Evolutionary conservation across 1,284 basidiomycete species (phyloP), one percentile per base, ranked within the genome.

Genomic region (Ustilago sp.): DNA sequence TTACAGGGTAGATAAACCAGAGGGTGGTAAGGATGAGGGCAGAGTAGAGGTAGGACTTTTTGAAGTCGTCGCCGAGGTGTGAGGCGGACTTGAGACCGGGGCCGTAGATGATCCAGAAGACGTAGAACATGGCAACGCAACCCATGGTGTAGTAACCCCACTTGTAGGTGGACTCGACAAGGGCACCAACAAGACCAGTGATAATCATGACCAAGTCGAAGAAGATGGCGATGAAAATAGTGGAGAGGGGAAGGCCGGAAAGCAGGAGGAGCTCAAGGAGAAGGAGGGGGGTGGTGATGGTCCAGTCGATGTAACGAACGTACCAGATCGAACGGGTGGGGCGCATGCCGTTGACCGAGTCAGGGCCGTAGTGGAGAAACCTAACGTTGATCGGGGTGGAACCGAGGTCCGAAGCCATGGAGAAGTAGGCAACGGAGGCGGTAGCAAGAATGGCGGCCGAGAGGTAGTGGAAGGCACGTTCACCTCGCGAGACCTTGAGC

Each of bases 351-450:
- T 73, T 66, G 39, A 59, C 53, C 45, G 56, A n/a, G n/a, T 59
- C 32, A 17, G 55, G 50, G 59, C 76, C 77, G 68, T 72, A 72
- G 68, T 88, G 85, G 47, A 80, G 71, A 81, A 89, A 91, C 80
- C 90, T 89, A 63, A 89, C 88, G 3, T 55, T 63, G 69, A 90
- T 83, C 45, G 89, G 87, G 4, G 90, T 89, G 54, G 86, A 87
- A 34, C 91, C 91, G 59, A 91, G 88, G 83, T 91, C 88, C 12
- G 90, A 90, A 0, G 91, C 91, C 89, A 91, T 89, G 19, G 88
- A 87, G 84, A 90, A 91, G 87, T 88, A 91, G 31, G 88, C 85
- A 59, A 85, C 68, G 45, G 82, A 84, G 23, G 86, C 86, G 17
- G 86, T 87, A 38, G 70, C 76, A 1, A 83, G 77, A 36, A 85